phyloP scores from a whole-genome alignment of 305 asterid genomes.

The Rubia balearica region DNA sequence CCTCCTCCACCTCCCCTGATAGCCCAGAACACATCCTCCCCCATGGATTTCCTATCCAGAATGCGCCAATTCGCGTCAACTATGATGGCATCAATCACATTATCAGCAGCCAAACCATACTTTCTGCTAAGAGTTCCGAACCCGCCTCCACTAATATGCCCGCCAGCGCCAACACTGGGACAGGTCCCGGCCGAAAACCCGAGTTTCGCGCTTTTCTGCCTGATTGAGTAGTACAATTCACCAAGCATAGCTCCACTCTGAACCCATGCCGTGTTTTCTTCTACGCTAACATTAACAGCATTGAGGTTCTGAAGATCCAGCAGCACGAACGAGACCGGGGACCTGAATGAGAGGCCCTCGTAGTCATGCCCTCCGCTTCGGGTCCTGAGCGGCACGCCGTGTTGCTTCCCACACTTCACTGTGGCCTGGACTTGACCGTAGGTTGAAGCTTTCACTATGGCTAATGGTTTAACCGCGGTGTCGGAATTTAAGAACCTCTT shows the following conservation, averaged over 20 bases:
- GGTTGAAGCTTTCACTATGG: constrained; percentile 5
- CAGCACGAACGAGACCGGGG: constrained; percentile 14
- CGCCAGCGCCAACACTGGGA: constrained; percentile 27
- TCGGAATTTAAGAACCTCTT: neutral
- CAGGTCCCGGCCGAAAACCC: constrained; percentile 22
- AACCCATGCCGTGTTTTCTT: constrained; percentile 18
- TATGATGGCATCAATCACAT: constrained; percentile 21
- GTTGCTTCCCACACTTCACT: constrained; percentile 9
- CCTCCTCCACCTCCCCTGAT: constrained; percentile 5
- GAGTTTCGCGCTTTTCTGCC: neutral
- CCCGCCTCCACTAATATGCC: constrained; percentile 20
- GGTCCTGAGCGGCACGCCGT: constrained; percentile 12
- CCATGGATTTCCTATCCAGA: constrained; percentile 10
- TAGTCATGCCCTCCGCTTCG: constrained; percentile 18
- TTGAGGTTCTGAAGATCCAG: constrained; percentile 19
- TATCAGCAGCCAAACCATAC: constrained; percentile 17
- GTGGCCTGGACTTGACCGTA: constrained; percentile 20
- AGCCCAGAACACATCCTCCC: constrained; percentile 7
- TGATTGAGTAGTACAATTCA: constrained; percentile 18
- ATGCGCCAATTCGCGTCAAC: constrained; percentile 12
- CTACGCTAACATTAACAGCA: constrained; percentile 9
- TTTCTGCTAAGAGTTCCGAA: constrained; percentile 17
- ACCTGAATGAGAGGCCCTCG: constrained; percentile 17
- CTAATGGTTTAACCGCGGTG: constrained; percentile 13
- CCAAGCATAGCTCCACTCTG: constrained; percentile 19